Conservation (phyloP, 768 basidiomycete genomes). For the Macrocybe gigantea region DNA sequence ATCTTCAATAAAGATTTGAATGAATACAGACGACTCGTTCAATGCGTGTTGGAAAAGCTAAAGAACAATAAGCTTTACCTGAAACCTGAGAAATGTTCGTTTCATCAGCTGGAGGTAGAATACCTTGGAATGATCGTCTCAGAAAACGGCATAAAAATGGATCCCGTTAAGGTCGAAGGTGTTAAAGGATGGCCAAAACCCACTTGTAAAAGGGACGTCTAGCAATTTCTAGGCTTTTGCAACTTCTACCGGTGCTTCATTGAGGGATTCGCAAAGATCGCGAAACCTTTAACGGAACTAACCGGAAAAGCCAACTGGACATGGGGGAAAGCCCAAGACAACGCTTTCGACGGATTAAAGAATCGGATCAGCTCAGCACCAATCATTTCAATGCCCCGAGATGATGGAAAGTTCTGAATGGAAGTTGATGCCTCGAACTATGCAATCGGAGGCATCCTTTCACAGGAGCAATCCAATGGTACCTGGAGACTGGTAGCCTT, state of each 20-base stretch:
- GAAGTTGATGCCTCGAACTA: constrained; percentile 19
- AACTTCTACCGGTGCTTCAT: constrained; percentile 33
- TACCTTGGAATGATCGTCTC: constrained; percentile 23
- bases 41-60: constrained; percentile 16
- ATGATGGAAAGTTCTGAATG: constrained; percentile 9
- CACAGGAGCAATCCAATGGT: constrained; percentile 15
- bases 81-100: constrained; percentile 29
- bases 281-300: constrained; percentile 14
- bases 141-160: constrained; percentile 19
- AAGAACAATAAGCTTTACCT: constrained; percentile 17
- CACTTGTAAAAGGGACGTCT: constrained; percentile 21
- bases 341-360: constrained; percentile 22
- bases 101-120: constrained; percentile 13
- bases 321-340: constrained; percentile 13
- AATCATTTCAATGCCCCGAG: constrained; percentile 13
- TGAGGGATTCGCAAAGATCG: constrained; percentile 18
- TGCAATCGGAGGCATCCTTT: constrained; percentile 18
- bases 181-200: constrained; percentile 15
- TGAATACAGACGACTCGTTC: constrained; percentile 12
- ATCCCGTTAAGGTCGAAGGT: constrained; percentile 21
- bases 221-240: constrained; percentile 34
- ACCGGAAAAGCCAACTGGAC: constrained; percentile 15
- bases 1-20: constrained; percentile 23
- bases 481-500: constrained; percentile 32
- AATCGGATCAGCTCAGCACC: constrained; percentile 16